Evolutionary conservation across 495 filamentous ascomycete species (phyloP).

Genomic region (Hyaloscypha variabilis): DNA sequence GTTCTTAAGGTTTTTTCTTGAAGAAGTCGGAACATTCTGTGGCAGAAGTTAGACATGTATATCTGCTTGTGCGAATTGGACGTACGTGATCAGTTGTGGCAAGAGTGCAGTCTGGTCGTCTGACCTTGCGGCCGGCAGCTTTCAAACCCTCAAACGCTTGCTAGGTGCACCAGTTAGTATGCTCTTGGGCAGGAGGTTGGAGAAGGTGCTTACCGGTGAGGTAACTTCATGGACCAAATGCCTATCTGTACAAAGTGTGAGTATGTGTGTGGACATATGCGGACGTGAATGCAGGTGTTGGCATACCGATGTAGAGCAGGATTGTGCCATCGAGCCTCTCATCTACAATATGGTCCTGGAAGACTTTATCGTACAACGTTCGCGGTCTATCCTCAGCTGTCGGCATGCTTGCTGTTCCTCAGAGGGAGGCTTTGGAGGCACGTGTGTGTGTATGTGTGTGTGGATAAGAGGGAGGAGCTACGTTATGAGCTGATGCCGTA

Average conservation of each 20-base stretch:
- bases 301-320: constrained; percentile 85
- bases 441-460: too few relatives aligned
- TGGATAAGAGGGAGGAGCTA: too few relatives aligned
- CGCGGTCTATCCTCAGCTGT: constrained; percentile 72
- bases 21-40: constrained; percentile 89
- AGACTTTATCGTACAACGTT: constrained; percentile 98
- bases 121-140: constrained; percentile 82
- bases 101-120: constrained; percentile 93
- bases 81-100: constrained; percentile 96
- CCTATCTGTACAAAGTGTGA: constrained; percentile 58
- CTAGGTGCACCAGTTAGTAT: constrained; percentile 39
- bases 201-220: constrained; percentile 66
- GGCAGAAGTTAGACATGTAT: constrained; percentile 3
- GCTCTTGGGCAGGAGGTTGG: not conserved
- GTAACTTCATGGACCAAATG: constrained; percentile 99
- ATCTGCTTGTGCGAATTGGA: constrained; percentile 18
- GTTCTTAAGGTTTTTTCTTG: constrained; percentile 86
- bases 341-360: constrained; percentile 90
- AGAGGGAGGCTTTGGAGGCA: not conserved
- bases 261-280: constrained; percentile 5
- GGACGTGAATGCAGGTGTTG: constrained; percentile 11
- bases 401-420: constrained; percentile 65
- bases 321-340: constrained; percentile 92
- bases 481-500: too few relatives aligned
- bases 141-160: constrained; percentile 97